phyloP scores from a whole-genome alignment of 169 alveolate genomes.

The Eimeria maxima region DNA sequence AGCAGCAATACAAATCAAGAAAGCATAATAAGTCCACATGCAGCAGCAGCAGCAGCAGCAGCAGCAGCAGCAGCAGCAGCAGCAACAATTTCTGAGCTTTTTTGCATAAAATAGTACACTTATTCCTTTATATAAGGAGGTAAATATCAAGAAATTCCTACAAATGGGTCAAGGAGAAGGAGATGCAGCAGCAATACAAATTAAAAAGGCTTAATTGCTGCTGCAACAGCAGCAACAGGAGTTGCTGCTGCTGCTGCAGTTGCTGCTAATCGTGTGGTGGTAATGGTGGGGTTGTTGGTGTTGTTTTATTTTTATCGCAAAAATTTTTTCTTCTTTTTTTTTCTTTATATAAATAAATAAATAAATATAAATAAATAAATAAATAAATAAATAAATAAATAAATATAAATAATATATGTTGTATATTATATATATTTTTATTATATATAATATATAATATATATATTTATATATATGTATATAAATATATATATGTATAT shows the following conservation, averaged over 20 bases:
- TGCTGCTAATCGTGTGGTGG: too few relatives aligned
- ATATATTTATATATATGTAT: neutral
- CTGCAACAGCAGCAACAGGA: too few relatives aligned
- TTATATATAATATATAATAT: too few relatives aligned
- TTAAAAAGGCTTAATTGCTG: neutral
- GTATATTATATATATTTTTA: neutral
- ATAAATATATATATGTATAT: neutral
- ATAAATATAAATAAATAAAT: neutral
- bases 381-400: neutral
- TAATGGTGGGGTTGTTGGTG: too few relatives aligned
- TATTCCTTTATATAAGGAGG: neutral
- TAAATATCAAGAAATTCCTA: neutral
- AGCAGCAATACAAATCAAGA: neutral
- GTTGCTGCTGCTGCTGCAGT: too few relatives aligned
- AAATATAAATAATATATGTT: neutral
- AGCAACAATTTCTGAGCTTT: too few relatives aligned
- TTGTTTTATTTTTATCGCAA: too few relatives aligned
- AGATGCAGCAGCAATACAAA: conserved; percentile 10
- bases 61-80: too few relatives aligned
- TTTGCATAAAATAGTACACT: neutral
- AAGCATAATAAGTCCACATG: neutral
- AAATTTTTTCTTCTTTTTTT: too few relatives aligned
- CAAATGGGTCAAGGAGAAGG: conserved; percentile 61
- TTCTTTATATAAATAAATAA: neutral
- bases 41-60: too few relatives aligned